Evolutionary conservation across 148 eudicot genomes (phyloP).

Genomic region (Spergularia marina): DNA sequence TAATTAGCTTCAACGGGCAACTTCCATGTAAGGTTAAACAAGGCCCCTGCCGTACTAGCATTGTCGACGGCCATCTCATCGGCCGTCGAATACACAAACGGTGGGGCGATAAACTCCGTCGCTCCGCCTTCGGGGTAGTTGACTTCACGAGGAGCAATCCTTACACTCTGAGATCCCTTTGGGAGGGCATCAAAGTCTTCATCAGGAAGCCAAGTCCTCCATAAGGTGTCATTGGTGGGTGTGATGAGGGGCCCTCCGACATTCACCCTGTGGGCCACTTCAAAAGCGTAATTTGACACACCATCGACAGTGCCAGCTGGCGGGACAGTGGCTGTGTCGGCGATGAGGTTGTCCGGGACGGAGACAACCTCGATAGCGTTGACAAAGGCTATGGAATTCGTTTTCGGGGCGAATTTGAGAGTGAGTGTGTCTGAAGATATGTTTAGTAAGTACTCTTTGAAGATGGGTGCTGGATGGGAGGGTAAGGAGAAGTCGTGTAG

Average conservation of each 20-base stretch:
- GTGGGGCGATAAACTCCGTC: slow-evolving; percentile 47
- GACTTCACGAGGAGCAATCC: slow-evolving; percentile 31
- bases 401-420: slow-evolving; percentile 48
- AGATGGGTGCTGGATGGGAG: slow-evolving; percentile 17
- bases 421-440: slow-evolving; percentile 34
- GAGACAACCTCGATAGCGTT: slow-evolving; percentile 64
- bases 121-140: slow-evolving; percentile 43
- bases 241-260: slow-evolving; percentile 52
- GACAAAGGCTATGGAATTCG: slow-evolving; percentile 49
- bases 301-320: slow-evolving; percentile 28
- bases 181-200: slow-evolving; percentile 34
- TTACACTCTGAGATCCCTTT: slow-evolving; percentile 35
- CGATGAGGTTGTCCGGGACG: slow-evolving; percentile 39
- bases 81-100: slow-evolving; percentile 47
- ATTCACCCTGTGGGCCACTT: slow-evolving; percentile 44
- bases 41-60: slow-evolving; percentile 25
- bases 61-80: slow-evolving; percentile 37
- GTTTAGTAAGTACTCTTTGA: slow-evolving; percentile 58
- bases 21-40: slow-evolving; percentile 58
- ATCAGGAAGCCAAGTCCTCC: slow-evolving; percentile 54
- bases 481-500: slow-evolving; percentile 45
- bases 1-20: slow-evolving; percentile 50
- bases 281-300: slow-evolving; percentile 31
- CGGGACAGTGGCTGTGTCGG: slow-evolving; percentile 36
- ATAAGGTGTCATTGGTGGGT: slow-evolving; percentile 51